Percentiles rank a stretch among this genome's conserved stretches.
Evolutionary conservation across 2,329 filamentous ascomycete genomes (phyloP).

Genomic region (Penicillium brasilianum): DNA sequence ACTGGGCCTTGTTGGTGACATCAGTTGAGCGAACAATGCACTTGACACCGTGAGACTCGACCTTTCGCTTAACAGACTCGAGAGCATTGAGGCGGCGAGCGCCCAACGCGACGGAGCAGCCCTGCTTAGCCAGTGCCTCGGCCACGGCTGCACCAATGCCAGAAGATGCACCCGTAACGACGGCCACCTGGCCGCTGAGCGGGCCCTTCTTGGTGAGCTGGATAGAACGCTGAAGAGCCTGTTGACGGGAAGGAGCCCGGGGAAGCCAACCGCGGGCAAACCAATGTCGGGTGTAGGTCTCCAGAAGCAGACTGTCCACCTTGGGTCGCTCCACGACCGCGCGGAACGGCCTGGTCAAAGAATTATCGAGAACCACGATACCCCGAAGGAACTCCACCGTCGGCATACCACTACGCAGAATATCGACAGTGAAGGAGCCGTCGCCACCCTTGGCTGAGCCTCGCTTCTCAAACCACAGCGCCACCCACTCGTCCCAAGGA

Average conservation of each 20-base stretch:
- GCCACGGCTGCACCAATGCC: conserved; percentile 80
- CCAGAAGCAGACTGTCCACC: conserved; percentile 71
- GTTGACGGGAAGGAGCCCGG: conserved; percentile 61
- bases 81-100: conserved; percentile 73
- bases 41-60: conserved; percentile 64
- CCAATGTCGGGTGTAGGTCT: conserved; percentile 80
- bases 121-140: conserved; percentile 69
- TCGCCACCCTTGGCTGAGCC: conserved; percentile 68
- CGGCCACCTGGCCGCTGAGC: conserved; percentile 70
- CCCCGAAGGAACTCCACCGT: conserved; percentile 71
- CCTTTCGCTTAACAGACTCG: conserved; percentile 67
- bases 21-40: conserved; percentile 73
- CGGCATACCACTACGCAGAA: conserved; percentile 81
- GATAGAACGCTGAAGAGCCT: conserved; percentile 51
- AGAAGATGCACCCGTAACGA: conserved; percentile 79
- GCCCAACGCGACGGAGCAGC: conserved; percentile 72
- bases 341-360: conserved; percentile 65
- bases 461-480: conserved; percentile 73
- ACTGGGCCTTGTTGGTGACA: conserved; percentile 69
- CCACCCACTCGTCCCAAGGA: conserved; percentile 74
- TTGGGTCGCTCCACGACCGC: conserved; percentile 67
- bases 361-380: conserved; percentile 75
- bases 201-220: conserved; percentile 60
- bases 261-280: conserved; percentile 79
- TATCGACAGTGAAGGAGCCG: conserved; percentile 76